Conservation (phyloP, 768 basidiomycete genomes). For the Bullera alba region DNA sequence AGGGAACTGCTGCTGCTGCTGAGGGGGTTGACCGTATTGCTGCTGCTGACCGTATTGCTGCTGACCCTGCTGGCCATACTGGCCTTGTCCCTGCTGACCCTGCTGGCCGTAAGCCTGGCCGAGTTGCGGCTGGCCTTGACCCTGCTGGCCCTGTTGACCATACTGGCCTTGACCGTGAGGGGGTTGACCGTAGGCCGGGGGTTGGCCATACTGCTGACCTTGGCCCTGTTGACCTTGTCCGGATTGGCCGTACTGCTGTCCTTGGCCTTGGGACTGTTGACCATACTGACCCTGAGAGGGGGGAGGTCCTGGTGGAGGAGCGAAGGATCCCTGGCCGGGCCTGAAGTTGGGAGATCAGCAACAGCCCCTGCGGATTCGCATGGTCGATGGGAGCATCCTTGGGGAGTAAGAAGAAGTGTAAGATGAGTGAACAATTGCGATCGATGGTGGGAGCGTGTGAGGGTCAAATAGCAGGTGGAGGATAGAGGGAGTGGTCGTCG, state of each 20-base stretch:
- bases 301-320: not conserved
- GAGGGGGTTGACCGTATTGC: constrained; percentile 15
- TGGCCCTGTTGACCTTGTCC: constrained; percentile 11
- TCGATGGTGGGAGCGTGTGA: not conserved
- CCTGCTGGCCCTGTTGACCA: no score
- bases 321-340: constrained; percentile 6
- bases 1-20: constrained; percentile 10
- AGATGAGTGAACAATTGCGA: not conserved
- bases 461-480: no score
- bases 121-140: no score
- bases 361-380: not conserved
- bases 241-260: no score
- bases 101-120: no score
- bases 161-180: no score
- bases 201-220: constrained; percentile 7
- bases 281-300: constrained; percentile 1
- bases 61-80: no score
- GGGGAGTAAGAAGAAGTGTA: not conserved
- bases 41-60: constrained; percentile 23
- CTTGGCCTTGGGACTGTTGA: no score
- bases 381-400: not conserved
- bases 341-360: not conserved
- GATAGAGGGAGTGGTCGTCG: no score
- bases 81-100: no score
- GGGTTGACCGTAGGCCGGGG: not conserved